Evolutionary conservation across 352 stramenopile genomes (phyloP).

Genomic region (Hyaloperonospora arabidopsidis): DNA sequence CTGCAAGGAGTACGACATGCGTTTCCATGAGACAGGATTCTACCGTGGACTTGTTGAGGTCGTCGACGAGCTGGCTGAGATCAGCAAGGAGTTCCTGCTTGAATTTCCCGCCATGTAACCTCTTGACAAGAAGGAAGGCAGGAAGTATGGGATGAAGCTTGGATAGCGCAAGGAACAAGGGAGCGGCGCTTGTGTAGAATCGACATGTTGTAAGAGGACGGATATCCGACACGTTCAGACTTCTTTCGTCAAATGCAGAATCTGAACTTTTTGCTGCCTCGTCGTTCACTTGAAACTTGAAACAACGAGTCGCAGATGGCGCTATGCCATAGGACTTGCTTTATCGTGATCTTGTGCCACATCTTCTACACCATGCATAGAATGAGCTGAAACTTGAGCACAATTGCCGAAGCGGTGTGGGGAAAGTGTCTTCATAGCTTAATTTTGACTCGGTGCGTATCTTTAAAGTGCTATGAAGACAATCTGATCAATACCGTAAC

Average conservation of each 20-base stretch:
- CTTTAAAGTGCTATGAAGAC: too few species aligned
- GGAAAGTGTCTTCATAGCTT: too few species aligned
- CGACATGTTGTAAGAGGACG: constrained; percentile 15
- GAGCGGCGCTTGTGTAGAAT: constrained; percentile 19
- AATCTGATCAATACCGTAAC: too few species aligned
- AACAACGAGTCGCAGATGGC: too few species aligned
- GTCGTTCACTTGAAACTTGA: too few species aligned
- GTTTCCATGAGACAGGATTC: constrained; percentile 95
- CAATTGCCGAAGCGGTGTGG: too few species aligned
- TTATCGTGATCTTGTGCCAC: too few species aligned
- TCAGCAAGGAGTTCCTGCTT: constrained; percentile 92
- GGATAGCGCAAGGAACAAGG: neutral
- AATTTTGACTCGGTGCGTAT: too few species aligned
- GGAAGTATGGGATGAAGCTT: too few species aligned
- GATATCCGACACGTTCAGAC: neutral
- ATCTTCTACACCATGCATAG: too few species aligned
- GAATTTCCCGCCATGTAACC: constrained; percentile 98
- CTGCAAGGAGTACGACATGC: constrained; percentile 94
- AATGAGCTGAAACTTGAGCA: too few species aligned
- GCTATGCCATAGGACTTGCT: too few species aligned
- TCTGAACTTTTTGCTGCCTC: constrained; percentile 1
- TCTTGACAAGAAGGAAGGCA: neutral
- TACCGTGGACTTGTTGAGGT: constrained; percentile 91
- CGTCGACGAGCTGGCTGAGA: constrained; percentile 87
- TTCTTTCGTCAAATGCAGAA: constrained; percentile 8